Evolutionary conservation across 2,329 filamentous ascomycete genomes (phyloP).

Genomic region (Neobulgaria alba): DNA sequence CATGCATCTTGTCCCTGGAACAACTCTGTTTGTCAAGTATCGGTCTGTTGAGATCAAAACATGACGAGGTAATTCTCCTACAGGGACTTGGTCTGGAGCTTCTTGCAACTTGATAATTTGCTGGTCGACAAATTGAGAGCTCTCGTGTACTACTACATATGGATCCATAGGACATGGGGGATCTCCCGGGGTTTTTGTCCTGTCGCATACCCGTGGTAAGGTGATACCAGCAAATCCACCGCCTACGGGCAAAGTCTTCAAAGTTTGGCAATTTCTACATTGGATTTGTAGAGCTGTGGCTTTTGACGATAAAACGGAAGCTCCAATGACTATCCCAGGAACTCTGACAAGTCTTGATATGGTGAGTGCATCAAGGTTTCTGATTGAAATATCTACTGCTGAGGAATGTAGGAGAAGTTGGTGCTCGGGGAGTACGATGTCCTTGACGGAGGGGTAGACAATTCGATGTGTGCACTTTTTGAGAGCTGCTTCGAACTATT

Average conservation of each 20-base stretch:
- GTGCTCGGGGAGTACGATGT: slow-evolving; percentile 70
- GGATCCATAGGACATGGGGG: slow-evolving; percentile 86
- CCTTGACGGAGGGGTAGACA: slow-evolving; percentile 68
- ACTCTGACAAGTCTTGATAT: slow-evolving; percentile 94
- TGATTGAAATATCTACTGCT: slow-evolving; percentile 84
- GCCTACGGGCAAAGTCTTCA: slow-evolving; percentile 60
- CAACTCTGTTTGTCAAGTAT: slow-evolving; percentile 89
- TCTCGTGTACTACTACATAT: slow-evolving; percentile 93
- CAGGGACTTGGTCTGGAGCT: slow-evolving; percentile 92
- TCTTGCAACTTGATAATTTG: slow-evolving; percentile 98
- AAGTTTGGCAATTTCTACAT: slow-evolving; percentile 76
- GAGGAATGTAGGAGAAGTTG: slow-evolving; percentile 92
- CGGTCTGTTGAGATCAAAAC: slow-evolving; percentile 95
- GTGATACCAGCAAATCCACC: slow-evolving; percentile 85
- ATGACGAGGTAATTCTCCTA: slow-evolving; percentile 89
- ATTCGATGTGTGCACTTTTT: slow-evolving; percentile 90
- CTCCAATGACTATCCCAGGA: slow-evolving; percentile 94
- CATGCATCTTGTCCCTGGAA: slow-evolving; percentile 88
- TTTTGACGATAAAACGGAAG: slow-evolving; percentile 94
- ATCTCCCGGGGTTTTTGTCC: slow-evolving; percentile 56
- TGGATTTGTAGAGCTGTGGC: slow-evolving; percentile 79
- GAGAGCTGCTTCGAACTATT: slow-evolving; percentile 80
- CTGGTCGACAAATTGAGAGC: slow-evolving; percentile 90
- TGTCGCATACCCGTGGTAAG: slow-evolving; percentile 70
- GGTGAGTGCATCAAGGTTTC: slow-evolving; percentile 84